Conservation (phyloP, 768 basidiomycete genomes). For the Cyclocybe cylindracea region DNA sequence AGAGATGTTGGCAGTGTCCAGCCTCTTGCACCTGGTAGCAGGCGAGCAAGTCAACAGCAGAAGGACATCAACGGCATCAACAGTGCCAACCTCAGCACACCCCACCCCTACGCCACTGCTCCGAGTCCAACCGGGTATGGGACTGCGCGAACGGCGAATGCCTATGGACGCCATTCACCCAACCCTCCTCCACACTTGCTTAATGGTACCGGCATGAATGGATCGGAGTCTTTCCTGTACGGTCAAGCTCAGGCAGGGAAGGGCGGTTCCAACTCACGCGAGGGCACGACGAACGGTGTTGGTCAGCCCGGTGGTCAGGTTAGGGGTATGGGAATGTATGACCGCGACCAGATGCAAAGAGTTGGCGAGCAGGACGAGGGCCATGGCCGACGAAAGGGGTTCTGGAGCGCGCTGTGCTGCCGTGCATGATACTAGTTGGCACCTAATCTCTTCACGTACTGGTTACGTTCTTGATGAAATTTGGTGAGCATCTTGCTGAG, state of each 20-base stretch:
- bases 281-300: constrained; percentile 49
- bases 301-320: constrained; percentile 35
- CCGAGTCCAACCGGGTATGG: constrained; percentile 61
- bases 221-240: constrained; percentile 72
- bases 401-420: constrained; percentile 72
- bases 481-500: constrained; percentile 11
- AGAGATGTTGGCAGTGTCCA: constrained; percentile 68
- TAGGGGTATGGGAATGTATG: constrained; percentile 65
- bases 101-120: constrained; percentile 76
- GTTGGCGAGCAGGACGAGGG: constrained; percentile 63
- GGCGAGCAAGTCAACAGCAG: constrained; percentile 69
- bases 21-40: constrained; percentile 63
- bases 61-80: constrained; percentile 40
- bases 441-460: constrained; percentile 26
- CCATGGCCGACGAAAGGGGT: constrained; percentile 59
- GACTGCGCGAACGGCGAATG: constrained; percentile 28
- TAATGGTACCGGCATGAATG: constrained; percentile 48
- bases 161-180: constrained; percentile 62
- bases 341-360: constrained; percentile 62
- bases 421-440: constrained; percentile 43
- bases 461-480: constrained; percentile 28
- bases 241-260: constrained; percentile 52
- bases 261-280: constrained; percentile 51
- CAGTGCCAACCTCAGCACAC: constrained; percentile 45
- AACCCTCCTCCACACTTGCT: constrained; percentile 37